Evolutionary conservation across 148 eudicot species (phyloP).

Genomic region (Rhododendron vialii): DNA sequence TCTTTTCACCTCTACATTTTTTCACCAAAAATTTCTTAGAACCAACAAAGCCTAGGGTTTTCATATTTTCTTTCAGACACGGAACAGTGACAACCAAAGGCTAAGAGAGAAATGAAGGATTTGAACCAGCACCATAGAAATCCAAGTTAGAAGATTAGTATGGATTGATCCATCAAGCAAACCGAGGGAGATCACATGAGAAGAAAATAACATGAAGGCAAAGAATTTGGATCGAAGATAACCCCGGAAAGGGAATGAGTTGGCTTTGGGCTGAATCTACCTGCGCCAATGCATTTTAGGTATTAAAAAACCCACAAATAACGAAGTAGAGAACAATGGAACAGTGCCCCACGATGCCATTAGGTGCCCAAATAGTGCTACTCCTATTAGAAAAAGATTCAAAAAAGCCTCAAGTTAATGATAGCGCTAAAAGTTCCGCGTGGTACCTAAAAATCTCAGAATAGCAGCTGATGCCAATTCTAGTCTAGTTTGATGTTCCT

Average conservation of each 20-base stretch:
- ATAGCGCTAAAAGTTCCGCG: neutral
- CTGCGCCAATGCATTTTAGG: neutral
- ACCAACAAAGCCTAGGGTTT: neutral
- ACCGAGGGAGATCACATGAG: neutral
- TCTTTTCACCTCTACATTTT: neutral
- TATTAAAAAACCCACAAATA: neutral
- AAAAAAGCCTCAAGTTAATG: neutral
- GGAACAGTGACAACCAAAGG: neutral
- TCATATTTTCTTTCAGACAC: neutral
- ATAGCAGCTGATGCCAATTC: neutral
- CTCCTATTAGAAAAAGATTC: neutral
- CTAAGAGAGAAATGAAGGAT: neutral
- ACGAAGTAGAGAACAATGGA: neutral
- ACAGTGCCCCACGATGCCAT: neutral
- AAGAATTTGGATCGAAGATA: neutral
- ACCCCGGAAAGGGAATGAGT: neutral
- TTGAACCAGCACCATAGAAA: neutral
- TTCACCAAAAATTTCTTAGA: neutral
- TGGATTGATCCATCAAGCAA: neutral
- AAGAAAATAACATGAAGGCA: neutral
- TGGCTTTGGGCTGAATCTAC: neutral
- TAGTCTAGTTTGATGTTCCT: neutral
- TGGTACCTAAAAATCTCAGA: neutral
- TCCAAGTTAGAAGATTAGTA: neutral
- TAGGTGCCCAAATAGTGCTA: neutral